These are phyloP conservation scores for Piper longum DNA, from an alignment of 164 flowering plant genomes.

Conservation along the genomic window DNA sequence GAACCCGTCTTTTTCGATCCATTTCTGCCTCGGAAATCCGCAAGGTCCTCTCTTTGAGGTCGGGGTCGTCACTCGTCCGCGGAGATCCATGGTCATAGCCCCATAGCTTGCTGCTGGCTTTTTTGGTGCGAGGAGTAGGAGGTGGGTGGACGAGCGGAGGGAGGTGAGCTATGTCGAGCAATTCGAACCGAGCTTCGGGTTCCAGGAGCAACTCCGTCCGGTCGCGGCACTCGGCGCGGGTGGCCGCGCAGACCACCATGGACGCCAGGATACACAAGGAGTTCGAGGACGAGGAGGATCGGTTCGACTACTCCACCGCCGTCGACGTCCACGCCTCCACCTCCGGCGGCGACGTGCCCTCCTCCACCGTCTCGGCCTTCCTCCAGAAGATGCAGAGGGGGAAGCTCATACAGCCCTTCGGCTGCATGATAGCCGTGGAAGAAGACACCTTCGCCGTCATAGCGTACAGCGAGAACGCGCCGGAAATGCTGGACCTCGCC, in stretches of 20 bases:
- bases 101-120: not conserved
- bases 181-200: conserved; percentile 31
- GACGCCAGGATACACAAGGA: conserved; percentile 58
- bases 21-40: too few relatives aligned
- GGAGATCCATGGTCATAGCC: too few relatives aligned
- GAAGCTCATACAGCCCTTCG: conserved; percentile 49
- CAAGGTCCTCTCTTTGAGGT: too few relatives aligned
- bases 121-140: not conserved
- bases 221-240: conserved; percentile 38
- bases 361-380: conserved; percentile 43
- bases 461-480: conserved; percentile 64
- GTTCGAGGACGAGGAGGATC: conserved; percentile 34
- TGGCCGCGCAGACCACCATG: conserved; percentile 39
- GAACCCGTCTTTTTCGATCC: too few relatives aligned
- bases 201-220: conserved; percentile 43
- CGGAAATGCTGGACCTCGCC: conserved; percentile 58
- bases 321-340: conserved; percentile 27
- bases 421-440: conserved; percentile 54
- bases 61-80: too few relatives aligned
- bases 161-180: conserved; percentile 30
- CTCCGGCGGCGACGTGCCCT: conserved; percentile 30
- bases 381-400: conserved; percentile 57
- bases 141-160: not conserved
- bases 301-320: conserved; percentile 49
- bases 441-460: conserved; percentile 35